Base-by-base conservation (phyloP, 2,329 filamentous ascomycete genomes). In the Neonectria coccinea region DNA sequence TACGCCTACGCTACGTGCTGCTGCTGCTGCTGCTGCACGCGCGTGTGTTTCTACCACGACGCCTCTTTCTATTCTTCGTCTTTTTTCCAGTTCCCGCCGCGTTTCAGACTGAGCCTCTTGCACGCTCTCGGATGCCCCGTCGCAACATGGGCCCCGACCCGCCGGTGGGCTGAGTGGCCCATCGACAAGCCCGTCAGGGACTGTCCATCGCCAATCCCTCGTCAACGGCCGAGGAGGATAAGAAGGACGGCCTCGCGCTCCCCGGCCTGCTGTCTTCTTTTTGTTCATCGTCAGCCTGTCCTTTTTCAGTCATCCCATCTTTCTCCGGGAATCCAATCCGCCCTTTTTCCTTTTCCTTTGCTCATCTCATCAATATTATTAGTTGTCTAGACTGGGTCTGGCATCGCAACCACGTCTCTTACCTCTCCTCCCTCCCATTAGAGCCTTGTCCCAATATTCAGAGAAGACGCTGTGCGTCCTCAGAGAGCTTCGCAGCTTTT, bases 201-300 rank as follows among this genome's bases (percentile, higher is more conserved):
- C 54, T 62, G 64, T 61, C 61, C 71, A 67, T 70, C 62, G 60
- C 69, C 71, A 73, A 72, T 70, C 70, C 69, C 65, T 73, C 44
- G 25, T 42, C 51, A 48, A 55, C 62, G 58, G 27, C 61, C 41
- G 16, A 11, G 18, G 60, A 71, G 62, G 69, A 73, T 73, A 73
- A 73, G 71, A 73, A 73, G 71, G n/a, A 71, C 65, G 71, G 71
- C 71, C 71, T 73, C 71, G 54, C 64, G 59, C 59, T 39, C 71
- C 71, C 73, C 67, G 71, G 70, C 71, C 71, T 65, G 58, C 57
- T 60, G 47, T 36, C 53, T 56, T 25, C 5, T 6, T 66, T 44
- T 45, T 61, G 27, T 62, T 67, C 68, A 67, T 72, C 66, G 48
- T 67, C 68, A 69, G 67, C 63, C 72, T 73, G 70, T 71, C 67